These are phyloP conservation scores for Aquilaria malaccensis DNA, from an alignment of 345 rosid genomes.

Conservation along the genomic window DNA sequence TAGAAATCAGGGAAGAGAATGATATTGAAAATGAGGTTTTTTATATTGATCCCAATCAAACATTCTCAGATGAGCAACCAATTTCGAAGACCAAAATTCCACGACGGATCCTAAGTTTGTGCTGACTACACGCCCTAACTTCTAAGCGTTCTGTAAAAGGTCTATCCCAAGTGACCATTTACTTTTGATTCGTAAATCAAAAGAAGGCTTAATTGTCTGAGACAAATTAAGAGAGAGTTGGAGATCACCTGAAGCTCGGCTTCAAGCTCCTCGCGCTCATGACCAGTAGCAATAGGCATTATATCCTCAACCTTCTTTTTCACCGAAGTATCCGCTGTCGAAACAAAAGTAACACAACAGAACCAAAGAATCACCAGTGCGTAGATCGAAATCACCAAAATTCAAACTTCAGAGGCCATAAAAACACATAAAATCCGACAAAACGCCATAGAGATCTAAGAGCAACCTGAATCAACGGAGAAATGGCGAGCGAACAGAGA, in stretches of 20 bases:
- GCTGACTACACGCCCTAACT: too few species aligned
- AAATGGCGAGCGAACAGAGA: constrained; percentile 32
- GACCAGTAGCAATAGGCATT: constrained; percentile 91
- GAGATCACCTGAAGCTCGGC: constrained; percentile 59
- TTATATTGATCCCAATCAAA: too few species aligned
- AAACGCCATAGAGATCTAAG: constrained; percentile 3
- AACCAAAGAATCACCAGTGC: not conserved
- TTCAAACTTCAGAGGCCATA: not conserved
- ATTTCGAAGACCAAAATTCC: not conserved
- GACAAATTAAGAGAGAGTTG: not conserved
- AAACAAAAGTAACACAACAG: constrained; percentile 16
- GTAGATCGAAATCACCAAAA: not conserved
- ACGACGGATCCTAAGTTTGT: too few species aligned
- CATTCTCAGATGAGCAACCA: too few species aligned
- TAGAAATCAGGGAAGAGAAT: too few species aligned
- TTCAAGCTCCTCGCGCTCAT: constrained; percentile 82
- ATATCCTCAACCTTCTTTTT: constrained; percentile 68
- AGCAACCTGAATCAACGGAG: constrained; percentile 44
- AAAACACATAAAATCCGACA: not conserved
- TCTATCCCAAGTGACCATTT: too few species aligned
- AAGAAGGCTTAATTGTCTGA: constrained; percentile 2
- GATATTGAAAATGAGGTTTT: too few species aligned
- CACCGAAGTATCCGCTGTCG: constrained; percentile 28
- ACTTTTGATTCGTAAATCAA: not conserved
- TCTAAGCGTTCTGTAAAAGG: too few species aligned